Conservation (phyloP, 2,329 filamentous ascomycete genomes). For the Colletotrichum sojae region DNA sequence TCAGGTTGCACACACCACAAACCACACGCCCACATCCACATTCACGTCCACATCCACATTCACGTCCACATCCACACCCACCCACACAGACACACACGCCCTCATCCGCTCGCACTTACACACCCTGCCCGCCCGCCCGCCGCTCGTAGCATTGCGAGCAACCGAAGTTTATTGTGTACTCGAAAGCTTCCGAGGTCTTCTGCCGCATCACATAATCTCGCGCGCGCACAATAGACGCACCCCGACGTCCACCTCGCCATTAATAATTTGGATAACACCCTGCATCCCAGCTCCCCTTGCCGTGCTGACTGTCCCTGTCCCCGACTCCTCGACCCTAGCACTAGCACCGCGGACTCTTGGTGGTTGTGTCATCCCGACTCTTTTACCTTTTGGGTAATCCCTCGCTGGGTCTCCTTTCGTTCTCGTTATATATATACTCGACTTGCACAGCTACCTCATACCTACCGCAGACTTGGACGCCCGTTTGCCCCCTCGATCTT, state of each 20-base stretch:
- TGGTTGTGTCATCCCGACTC: slow-evolving; percentile 40
- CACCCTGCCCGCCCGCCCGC: slow-evolving; percentile 6
- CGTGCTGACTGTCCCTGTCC: slow-evolving; percentile 38
- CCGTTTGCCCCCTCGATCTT: slow-evolving; percentile 34
- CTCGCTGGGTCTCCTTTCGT: slow-evolving; percentile 30
- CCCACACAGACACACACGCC: slow-evolving; percentile 24
- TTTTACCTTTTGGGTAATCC: slow-evolving; percentile 29
- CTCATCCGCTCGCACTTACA: slow-evolving; percentile 13
- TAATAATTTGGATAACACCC: slow-evolving; percentile 40
- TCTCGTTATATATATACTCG: slow-evolving; percentile 37
- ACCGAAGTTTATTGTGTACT: slow-evolving; percentile 34
- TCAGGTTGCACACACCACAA: slow-evolving; percentile 6
- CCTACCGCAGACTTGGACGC: slow-evolving; percentile 26
- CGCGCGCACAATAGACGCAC: slow-evolving; percentile 40
- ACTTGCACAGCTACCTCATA: slow-evolving; percentile 36
- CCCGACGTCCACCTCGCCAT: slow-evolving; percentile 37
- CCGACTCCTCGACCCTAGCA: slow-evolving; percentile 24
- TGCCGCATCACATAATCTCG: slow-evolving; percentile 38
- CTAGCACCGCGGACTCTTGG: slow-evolving; percentile 34
- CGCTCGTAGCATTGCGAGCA: slow-evolving; percentile 34
- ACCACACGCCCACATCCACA: slow-evolving; percentile 17
- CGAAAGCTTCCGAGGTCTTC: slow-evolving; percentile 39
- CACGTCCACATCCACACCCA: slow-evolving; percentile 27
- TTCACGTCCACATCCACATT: slow-evolving; percentile 18
- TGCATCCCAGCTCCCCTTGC: slow-evolving; percentile 30